These are phyloP conservation scores for Vitis hybrid DNA, from an alignment of 177 flowering plant species.

Conservation along the genomic window DNA sequence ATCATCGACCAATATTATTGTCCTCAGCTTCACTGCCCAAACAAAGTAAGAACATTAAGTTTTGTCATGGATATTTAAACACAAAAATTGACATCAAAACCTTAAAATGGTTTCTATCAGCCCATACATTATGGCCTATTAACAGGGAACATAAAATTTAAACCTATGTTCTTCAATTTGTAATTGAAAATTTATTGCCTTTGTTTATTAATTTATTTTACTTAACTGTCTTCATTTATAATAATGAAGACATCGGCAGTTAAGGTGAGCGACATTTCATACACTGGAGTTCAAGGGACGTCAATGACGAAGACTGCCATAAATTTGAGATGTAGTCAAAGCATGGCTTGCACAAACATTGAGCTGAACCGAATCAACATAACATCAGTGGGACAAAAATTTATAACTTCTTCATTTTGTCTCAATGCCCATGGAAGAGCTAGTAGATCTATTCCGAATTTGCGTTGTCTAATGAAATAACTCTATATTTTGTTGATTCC, in stretches of 20 bases:
- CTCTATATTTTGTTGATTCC: too few relatives aligned
- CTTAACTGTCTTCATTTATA: not conserved
- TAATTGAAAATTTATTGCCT: not conserved
- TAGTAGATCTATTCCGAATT: too few relatives aligned
- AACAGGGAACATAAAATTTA: too few relatives aligned
- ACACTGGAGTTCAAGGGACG: constrained; percentile 2
- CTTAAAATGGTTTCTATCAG: too few relatives aligned
- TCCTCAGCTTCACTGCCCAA: too few relatives aligned
- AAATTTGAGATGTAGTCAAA: constrained; percentile 7
- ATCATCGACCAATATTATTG: constrained; percentile 40
- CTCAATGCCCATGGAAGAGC: constrained; percentile 13
- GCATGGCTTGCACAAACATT: constrained; percentile 14
- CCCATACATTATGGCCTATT: too few relatives aligned
- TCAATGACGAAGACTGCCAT: constrained; percentile 10
- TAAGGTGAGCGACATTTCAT: constrained; percentile 12
- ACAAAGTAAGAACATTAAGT: not conserved
- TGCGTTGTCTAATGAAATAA: too few relatives aligned
- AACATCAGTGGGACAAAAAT: not conserved
- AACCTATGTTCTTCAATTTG: too few relatives aligned
- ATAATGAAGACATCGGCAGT: not conserved
- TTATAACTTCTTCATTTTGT: not conserved
- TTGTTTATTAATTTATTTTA: not conserved
- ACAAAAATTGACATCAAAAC: too few relatives aligned
- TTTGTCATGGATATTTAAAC: too few relatives aligned
- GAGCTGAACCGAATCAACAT: constrained; percentile 9